Conservation (phyloP, 2,329 filamentous ascomycete species). For the Epicoccum sorghinum region DNA sequence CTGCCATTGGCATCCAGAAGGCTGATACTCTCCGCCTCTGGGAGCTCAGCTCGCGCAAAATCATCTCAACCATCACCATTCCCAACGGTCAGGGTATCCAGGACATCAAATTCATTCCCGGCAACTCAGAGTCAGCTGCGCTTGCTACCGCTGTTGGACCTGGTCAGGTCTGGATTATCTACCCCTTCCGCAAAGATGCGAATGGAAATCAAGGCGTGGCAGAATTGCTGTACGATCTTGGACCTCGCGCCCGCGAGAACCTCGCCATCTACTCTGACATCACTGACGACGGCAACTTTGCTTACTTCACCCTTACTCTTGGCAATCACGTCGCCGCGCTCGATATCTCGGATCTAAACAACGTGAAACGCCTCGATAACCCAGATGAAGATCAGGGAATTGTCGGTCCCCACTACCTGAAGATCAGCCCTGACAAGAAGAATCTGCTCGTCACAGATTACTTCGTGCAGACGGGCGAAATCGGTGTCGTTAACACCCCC, state of each 20-base stretch:
- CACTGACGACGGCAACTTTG: slow-evolving; percentile 62
- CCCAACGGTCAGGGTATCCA: slow-evolving; percentile 66
- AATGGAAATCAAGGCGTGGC: slow-evolving; percentile 64
- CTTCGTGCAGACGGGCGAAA: no score
- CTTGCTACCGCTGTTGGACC: slow-evolving; percentile 65
- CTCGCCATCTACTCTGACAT: slow-evolving; percentile 68
- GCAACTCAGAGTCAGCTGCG: slow-evolving; percentile 63
- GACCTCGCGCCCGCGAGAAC: slow-evolving; percentile 61
- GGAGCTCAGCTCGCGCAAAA: slow-evolving; percentile 60
- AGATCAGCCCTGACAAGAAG: no score
- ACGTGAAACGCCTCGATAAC: slow-evolving; percentile 66
- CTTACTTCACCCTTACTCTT: slow-evolving; percentile 66
- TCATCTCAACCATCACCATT: slow-evolving; percentile 66
- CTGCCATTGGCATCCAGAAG: slow-evolving; percentile 57
- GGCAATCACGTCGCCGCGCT: slow-evolving; percentile 67
- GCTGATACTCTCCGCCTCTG: slow-evolving; percentile 67
- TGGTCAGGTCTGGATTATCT: slow-evolving; percentile 69
- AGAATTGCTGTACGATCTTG: slow-evolving; percentile 65
- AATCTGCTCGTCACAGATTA: no score
- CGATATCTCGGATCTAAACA: slow-evolving; percentile 66
- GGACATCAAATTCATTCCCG: slow-evolving; percentile 70
- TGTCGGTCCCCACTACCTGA: no score
- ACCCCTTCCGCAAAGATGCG: slow-evolving; percentile 62
- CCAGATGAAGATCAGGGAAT: slow-evolving; percentile 64
- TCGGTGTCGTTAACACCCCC: no score